A percentile compares a stretch with the other conserved stretches of the same genome.
These are phyloP conservation scores for Boechera stricta DNA, from an alignment of 345 rosid genomes.

Conservation along the genomic window DNA sequence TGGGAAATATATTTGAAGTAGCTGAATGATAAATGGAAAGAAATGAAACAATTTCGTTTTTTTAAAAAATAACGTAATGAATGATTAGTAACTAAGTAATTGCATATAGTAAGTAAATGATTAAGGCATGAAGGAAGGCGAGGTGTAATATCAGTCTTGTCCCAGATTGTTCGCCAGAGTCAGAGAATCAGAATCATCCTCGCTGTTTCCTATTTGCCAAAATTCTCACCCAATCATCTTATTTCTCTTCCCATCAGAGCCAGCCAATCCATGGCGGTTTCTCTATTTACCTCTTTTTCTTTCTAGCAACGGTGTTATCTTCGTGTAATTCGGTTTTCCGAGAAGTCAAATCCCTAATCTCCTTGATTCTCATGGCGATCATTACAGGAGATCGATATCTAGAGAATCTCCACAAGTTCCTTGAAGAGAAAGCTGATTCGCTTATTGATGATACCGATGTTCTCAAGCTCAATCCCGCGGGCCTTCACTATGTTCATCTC, in stretches of 20 bases:
- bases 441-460: slow-evolving; percentile 71
- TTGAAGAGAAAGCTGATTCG: slow-evolving; percentile 72
- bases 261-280: slow-evolving; percentile 44
- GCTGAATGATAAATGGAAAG: too few relatives aligned
- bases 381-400: slow-evolving; percentile 97
- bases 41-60: too few relatives aligned
- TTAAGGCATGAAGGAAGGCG: too few relatives aligned
- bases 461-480: slow-evolving; percentile 91
- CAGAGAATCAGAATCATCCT: too few relatives aligned
- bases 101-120: too few relatives aligned
- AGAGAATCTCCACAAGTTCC: slow-evolving; percentile 78
- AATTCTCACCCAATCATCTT: too few relatives aligned
- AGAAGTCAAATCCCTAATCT: slow-evolving; percentile 12
- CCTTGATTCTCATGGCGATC: slow-evolving; percentile 61
- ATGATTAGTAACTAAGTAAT: too few relatives aligned
- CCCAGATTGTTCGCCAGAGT: too few relatives aligned
- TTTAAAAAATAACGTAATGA: too few relatives aligned
- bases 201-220: too few relatives aligned
- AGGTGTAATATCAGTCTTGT: too few relatives aligned
- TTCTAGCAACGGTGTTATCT: background rate
- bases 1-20: too few relatives aligned
- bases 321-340: background rate
- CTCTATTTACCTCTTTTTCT: slow-evolving; percentile 43
- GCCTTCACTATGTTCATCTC: slow-evolving; percentile 93
- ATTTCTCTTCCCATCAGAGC: slow-evolving; percentile 14